Conservation (phyloP, 2,329 filamentous ascomycete species). For the Monosporascus sp. region DNA sequence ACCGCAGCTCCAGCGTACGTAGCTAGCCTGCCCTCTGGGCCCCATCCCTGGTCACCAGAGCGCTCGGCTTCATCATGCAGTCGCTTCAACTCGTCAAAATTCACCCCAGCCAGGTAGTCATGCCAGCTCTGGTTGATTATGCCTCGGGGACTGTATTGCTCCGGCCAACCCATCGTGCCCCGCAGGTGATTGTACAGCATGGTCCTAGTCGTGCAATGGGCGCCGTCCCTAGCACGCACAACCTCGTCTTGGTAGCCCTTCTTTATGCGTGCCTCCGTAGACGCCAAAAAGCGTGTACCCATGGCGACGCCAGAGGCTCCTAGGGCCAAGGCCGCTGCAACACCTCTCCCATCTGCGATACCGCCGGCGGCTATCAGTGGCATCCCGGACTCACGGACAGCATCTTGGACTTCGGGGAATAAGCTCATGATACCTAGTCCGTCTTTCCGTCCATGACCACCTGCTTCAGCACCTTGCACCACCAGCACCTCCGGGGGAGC, state of each 20-base stretch:
- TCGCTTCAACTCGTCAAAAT: conserved; percentile 40
- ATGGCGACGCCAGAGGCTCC: conserved; percentile 52
- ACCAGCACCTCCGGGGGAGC: conserved; percentile 43
- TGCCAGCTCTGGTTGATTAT: conserved; percentile 34
- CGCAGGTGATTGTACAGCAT: conserved; percentile 40
- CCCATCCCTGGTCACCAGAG: conserved; percentile 40
- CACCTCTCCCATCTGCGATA: conserved; percentile 45
- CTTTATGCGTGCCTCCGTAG: conserved; percentile 33
- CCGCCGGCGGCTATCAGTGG: conserved; percentile 48
- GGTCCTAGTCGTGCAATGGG: conserved; percentile 33
- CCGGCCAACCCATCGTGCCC: conserved; percentile 38
- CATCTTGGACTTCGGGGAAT: conserved; percentile 44
- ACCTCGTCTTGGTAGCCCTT: conserved; percentile 39
- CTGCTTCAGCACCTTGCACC: conserved; percentile 47
- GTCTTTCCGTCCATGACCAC: conserved; percentile 41
- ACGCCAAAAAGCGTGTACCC: conserved; percentile 60
- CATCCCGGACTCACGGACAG: conserved; percentile 26
- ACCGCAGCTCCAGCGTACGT: conserved; percentile 45
- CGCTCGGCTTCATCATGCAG: conserved; percentile 35
- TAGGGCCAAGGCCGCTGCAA: conserved; percentile 43
- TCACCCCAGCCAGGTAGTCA: conserved; percentile 29
- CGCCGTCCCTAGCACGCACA: conserved; percentile 34
- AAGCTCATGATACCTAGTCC: conserved; percentile 28
- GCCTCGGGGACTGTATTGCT: conserved; percentile 31
- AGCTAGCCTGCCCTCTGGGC: conserved; percentile 40